These are phyloP conservation scores for Fallopia convolvulus DNA, from an alignment of 148 eudicot species.

Conservation along the genomic window DNA sequence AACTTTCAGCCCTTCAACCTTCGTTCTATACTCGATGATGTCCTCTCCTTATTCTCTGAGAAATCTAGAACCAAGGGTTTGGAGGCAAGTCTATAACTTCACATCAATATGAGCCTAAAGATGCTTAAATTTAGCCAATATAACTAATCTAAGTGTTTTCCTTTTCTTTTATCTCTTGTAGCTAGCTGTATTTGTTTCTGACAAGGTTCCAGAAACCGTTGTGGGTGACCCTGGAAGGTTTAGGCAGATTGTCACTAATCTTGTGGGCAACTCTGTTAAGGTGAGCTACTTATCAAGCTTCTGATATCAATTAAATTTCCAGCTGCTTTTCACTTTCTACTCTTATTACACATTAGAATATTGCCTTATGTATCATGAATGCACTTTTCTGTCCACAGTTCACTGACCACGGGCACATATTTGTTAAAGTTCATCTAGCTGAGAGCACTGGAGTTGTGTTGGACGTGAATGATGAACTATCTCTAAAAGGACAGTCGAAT, in stretches of 20 bases:
- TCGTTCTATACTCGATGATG: slow-evolving; percentile 62
- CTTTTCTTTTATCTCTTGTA: background rate
- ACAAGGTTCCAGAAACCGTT: slow-evolving; percentile 55
- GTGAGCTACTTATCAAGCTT: slow-evolving; percentile 25
- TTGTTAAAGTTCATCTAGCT: slow-evolving; percentile 52
- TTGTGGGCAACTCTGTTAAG: slow-evolving; percentile 70
- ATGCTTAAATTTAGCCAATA: background rate
- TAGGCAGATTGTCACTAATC: slow-evolving; percentile 64
- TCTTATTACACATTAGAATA: background rate
- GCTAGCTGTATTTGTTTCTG: slow-evolving; percentile 66
- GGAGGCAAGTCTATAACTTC: slow-evolving; percentile 35
- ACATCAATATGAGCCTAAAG: background rate
- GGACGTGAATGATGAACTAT: slow-evolving; percentile 21
- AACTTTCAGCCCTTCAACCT: slow-evolving; percentile 58
- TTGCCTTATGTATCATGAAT: background rate
- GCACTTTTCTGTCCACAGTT: slow-evolving; percentile 29
- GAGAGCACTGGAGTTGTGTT: slow-evolving; percentile 27
- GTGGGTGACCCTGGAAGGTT: slow-evolving; percentile 77
- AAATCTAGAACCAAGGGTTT: slow-evolving; percentile 56
- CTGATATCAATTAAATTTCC: background rate
- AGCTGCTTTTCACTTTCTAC: background rate
- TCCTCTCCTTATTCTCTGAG: slow-evolving; percentile 64
- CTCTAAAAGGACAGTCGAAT: slow-evolving; percentile 22
- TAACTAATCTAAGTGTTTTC: background rate
- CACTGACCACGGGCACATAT: slow-evolving; percentile 60